Evolutionary conservation across 148 eudicot species (phyloP).

Genomic region (Bassia scoparia): DNA sequence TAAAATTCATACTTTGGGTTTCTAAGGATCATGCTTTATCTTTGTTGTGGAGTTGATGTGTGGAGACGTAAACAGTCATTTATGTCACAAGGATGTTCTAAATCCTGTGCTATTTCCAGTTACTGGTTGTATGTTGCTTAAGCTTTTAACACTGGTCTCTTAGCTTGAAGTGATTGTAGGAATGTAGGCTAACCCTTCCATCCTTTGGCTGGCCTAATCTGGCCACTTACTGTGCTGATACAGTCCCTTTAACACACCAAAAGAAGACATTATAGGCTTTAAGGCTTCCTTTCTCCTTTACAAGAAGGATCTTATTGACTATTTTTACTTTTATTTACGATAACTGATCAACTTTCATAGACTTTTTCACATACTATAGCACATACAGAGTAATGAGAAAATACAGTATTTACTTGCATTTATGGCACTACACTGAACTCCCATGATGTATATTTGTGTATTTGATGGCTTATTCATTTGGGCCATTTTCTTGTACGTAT

Average conservation of each 20-base stretch:
- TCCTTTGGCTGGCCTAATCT: neutral
- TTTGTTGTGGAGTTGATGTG: neutral
- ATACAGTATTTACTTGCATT: too few species aligned
- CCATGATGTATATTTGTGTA: neutral
- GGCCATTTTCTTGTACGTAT: too few species aligned
- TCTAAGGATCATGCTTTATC: neutral
- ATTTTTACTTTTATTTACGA: neutral
- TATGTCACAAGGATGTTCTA: neutral
- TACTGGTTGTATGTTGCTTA: neutral
- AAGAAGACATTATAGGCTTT: neutral
- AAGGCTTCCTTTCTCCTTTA: neutral
- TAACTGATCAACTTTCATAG: neutral
- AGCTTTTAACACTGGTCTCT: neutral
- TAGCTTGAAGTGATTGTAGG: neutral
- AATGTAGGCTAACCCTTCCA: neutral
- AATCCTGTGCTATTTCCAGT: neutral
- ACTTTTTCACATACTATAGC: too few species aligned
- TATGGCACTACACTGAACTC: neutral
- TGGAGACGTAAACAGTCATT: neutral
- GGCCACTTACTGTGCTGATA: neutral
- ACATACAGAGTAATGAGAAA: too few species aligned
- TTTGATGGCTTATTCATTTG: neutral
- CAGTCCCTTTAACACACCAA: neutral
- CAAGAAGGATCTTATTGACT: neutral
- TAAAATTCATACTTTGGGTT: neutral